A percentile compares a stretch with the other conserved stretches of the same genome.
phyloP scores from a whole-genome alignment of 768 basidiomycete genomes.

The Boletus reticulatus region DNA sequence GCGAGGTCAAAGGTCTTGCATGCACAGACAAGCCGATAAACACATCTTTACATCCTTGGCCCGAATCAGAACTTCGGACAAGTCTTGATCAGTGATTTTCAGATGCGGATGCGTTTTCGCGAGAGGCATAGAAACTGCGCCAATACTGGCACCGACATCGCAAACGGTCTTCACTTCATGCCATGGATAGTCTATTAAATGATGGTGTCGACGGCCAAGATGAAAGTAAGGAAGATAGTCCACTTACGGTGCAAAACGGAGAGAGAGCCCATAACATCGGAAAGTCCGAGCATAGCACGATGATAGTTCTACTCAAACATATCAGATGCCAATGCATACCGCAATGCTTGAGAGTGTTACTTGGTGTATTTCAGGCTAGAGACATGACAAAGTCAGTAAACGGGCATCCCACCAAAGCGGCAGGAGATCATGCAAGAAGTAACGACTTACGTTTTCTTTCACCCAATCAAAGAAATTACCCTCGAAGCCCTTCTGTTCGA shows the following conservation, averaged over 20 bases:
- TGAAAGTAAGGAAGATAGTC: not conserved
- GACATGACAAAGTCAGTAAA: not conserved
- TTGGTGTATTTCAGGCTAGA: slow-evolving; percentile 14
- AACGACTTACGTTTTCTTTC: slow-evolving; percentile 17
- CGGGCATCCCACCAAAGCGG: not conserved
- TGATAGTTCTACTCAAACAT: slow-evolving; percentile 17
- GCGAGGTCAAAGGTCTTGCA: not conserved
- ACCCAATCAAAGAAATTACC: slow-evolving; percentile 24
- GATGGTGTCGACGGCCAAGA: not conserved
- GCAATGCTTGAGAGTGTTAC: not conserved
- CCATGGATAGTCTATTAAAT: slow-evolving; percentile 26
- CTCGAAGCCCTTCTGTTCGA: slow-evolving; percentile 12
- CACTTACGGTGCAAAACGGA: slow-evolving; percentile 24
- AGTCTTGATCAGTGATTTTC: slow-evolving; percentile 27
- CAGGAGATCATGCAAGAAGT: not conserved
- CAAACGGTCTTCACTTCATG: slow-evolving; percentile 22
- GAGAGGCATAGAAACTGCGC: slow-evolving; percentile 27
- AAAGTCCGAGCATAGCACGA: slow-evolving; percentile 22
- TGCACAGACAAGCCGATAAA: too few species aligned
- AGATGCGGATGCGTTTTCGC: slow-evolving; percentile 26
- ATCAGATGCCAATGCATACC: not conserved
- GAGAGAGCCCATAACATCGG: slow-evolving; percentile 22
- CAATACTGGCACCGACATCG: slow-evolving; percentile 30
- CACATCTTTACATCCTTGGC: slow-evolving; percentile 18
- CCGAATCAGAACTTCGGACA: slow-evolving; percentile 24